Conservation (phyloP, 768 basidiomycete genomes). For the Tricholoma sp. region DNA sequence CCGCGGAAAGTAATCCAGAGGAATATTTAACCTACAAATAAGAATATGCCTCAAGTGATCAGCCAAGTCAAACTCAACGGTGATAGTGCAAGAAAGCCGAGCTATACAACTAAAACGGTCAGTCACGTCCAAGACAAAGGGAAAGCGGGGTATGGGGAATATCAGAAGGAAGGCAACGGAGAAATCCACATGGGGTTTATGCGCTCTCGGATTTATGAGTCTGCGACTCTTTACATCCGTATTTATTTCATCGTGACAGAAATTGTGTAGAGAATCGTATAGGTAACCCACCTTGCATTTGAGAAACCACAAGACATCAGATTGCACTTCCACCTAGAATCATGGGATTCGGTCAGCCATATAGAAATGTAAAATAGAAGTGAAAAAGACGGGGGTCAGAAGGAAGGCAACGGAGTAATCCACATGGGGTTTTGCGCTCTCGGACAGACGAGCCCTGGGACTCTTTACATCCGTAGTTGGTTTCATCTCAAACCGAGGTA, state of each 20-base stretch:
- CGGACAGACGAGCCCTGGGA: conserved; percentile 24
- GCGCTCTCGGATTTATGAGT: conserved; percentile 19
- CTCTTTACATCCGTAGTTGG: conserved; percentile 26
- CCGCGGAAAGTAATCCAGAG: not conserved
- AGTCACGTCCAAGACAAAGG: not conserved
- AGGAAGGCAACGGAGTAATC: conserved; percentile 66
- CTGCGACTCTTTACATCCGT: conserved; percentile 16
- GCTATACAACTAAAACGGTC: not conserved
- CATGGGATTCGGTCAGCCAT: not conserved
- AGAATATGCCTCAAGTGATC: no score
- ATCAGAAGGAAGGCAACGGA: conserved; percentile 61
- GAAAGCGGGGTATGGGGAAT: not conserved
- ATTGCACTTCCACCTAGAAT: not conserved
- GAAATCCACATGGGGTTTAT: conserved; percentile 36
- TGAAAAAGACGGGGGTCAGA: conserved; percentile 28
- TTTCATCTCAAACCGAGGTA: conserved; percentile 17
- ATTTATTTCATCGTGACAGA: conserved; percentile 6
- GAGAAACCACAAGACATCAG: not conserved
- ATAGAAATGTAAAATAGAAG: not conserved
- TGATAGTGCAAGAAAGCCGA: not conserved
- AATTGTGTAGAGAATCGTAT: not conserved
- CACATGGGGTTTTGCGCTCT: conserved; percentile 42
- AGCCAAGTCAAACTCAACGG: not conserved
- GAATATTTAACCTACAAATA: not conserved
- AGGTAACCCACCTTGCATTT: conserved; percentile 2